Conservation (phyloP, 2,329 filamentous ascomycete genomes). For the Neodidymelliopsis sp. region DNA sequence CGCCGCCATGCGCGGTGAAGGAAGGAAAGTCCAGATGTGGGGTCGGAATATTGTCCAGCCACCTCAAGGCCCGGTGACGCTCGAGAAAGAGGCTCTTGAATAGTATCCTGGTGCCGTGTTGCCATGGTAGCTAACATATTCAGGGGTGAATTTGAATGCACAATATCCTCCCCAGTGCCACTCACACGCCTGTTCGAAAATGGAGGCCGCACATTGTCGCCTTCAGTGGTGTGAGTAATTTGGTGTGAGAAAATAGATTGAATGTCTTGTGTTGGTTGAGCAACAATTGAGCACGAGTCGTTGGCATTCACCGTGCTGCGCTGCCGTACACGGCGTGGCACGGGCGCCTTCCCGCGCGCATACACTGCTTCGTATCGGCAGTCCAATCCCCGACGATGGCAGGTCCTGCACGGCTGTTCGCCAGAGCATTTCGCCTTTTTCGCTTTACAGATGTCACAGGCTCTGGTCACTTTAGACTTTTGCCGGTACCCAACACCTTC, state of each 20-base stretch:
- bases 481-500: constrained; percentile 10
- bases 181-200: background rate
- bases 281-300: background rate
- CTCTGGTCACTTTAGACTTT: constrained; percentile 37
- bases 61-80: constrained; percentile 60
- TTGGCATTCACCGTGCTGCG: background rate
- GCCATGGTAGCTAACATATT: constrained; percentile 2
- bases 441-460: constrained; percentile 42
- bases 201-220: too few species aligned
- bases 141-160: background rate
- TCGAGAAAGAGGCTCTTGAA: constrained; percentile 27
- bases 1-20: constrained; percentile 73
- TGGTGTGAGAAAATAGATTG: background rate
- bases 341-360: constrained; percentile 34
- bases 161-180: background rate
- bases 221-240: background rate
- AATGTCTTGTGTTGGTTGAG: constrained; percentile 1
- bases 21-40: constrained; percentile 61
- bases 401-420: constrained; percentile 37
- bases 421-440: constrained; percentile 42
- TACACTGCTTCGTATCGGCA: constrained; percentile 39
- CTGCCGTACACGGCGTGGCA: constrained; percentile 19
- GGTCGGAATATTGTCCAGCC: constrained; percentile 64
- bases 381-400: constrained; percentile 20
- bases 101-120: background rate